These are phyloP conservation scores for Pelargonium citronellum DNA, from an alignment of 441 rosid species.

Conservation along the genomic window DNA sequence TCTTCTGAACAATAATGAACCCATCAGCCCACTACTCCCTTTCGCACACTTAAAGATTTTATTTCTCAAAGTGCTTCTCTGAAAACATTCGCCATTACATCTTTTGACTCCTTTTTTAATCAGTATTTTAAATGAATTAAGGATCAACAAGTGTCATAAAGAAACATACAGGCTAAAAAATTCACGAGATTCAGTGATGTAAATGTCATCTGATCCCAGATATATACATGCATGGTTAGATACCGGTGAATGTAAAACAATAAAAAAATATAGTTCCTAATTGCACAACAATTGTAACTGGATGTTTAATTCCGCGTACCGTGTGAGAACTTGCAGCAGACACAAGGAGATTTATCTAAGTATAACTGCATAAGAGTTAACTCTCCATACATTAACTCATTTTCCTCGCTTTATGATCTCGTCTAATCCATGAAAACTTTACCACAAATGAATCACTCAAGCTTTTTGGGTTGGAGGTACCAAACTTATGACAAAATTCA, in stretches of 20 bases:
- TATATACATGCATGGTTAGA: too few species aligned
- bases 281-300: background rate
- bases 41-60: background rate
- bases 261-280: too few species aligned
- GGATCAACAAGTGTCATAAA: background rate
- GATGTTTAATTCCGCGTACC: background rate
- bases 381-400: background rate
- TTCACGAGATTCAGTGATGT: too few species aligned
- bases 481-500: background rate
- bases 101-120: background rate
- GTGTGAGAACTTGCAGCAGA: background rate
- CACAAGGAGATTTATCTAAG: background rate
- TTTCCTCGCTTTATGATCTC: background rate
- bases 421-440: background rate
- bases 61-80: background rate
- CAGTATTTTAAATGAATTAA: background rate
- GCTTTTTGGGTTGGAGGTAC: background rate
- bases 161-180: too few species aligned
- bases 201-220: too few species aligned
- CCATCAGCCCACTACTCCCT: background rate
- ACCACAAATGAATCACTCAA: background rate
- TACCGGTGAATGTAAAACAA: too few species aligned
- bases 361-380: background rate
- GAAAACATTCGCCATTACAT: background rate
- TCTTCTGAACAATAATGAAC: background rate